These are phyloP conservation scores for Citrus australasica DNA, from an alignment of 345 rosid species.

Conservation along the genomic window DNA sequence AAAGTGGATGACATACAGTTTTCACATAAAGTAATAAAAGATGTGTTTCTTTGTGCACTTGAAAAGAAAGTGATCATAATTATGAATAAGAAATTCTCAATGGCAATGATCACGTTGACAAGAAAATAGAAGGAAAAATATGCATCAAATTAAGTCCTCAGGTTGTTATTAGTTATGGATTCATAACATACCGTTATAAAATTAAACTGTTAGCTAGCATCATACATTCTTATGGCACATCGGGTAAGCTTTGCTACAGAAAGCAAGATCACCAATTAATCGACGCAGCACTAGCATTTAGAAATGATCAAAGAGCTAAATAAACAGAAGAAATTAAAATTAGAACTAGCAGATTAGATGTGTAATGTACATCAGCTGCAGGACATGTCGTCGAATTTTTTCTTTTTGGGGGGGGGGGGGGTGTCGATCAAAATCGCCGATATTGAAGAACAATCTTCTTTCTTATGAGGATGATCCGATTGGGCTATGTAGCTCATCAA, in stretches of 20 bases:
- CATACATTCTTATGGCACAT: background rate
- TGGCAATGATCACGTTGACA: too few species aligned
- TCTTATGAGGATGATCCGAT: background rate
- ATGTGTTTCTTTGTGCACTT: too few species aligned
- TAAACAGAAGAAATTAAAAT: background rate
- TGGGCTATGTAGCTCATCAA: slow-evolving; percentile 19
- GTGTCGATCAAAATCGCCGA: background rate
- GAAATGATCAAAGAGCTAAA: background rate
- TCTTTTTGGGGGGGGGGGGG: background rate
- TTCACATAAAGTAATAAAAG: too few species aligned
- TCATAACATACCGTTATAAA: background rate
- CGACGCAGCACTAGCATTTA: background rate
- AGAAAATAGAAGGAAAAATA: too few species aligned
- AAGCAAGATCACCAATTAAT: slow-evolving; percentile 4
- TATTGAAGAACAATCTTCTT: slow-evolving; percentile 1
- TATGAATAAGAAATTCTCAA: too few species aligned
- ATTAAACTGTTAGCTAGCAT: background rate
- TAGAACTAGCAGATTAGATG: slow-evolving; percentile 18
- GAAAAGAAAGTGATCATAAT: too few species aligned
- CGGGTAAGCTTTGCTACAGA: slow-evolving; percentile 3
- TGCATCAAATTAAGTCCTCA: background rate
- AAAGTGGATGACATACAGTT: too few species aligned
- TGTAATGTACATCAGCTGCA: slow-evolving; percentile 10
- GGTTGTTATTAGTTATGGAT: background rate
- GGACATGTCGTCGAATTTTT: slow-evolving; percentile 45